These are phyloP conservation scores for Amanita phalloides DNA, from an alignment of 768 basidiomycete genomes.

Conservation along the genomic window DNA sequence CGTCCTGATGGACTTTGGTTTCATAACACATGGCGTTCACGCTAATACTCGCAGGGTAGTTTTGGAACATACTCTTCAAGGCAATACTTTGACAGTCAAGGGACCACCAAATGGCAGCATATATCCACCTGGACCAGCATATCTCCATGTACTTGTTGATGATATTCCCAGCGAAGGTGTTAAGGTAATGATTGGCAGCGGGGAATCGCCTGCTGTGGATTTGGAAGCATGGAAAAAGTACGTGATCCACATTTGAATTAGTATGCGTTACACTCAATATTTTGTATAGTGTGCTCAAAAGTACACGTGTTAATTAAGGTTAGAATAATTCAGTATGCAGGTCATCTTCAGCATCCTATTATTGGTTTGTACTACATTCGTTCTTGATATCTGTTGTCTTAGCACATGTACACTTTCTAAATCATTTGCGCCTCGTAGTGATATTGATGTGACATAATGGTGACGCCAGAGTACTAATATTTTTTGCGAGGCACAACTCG, in stretches of 20 bases:
- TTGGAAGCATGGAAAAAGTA: constrained; percentile 47
- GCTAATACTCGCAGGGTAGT: constrained; percentile 71
- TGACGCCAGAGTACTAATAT: too few species aligned
- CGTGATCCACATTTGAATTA: constrained; percentile 12
- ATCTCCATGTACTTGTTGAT: constrained; percentile 56
- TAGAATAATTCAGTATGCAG: background rate
- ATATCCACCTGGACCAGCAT: constrained; percentile 78
- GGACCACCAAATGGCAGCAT: constrained; percentile 55
- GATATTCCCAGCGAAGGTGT: constrained; percentile 56
- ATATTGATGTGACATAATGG: background rate
- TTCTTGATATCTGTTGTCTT: background rate
- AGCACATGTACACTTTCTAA: background rate
- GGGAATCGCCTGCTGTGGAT: constrained; percentile 48
- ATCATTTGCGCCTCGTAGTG: background rate
- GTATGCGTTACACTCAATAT: background rate
- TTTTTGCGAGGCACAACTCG: background rate
- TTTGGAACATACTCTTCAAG: constrained; percentile 30
- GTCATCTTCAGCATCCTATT: background rate
- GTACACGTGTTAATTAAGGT: background rate
- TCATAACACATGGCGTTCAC: constrained; percentile 67
- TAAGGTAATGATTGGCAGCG: constrained; percentile 62
- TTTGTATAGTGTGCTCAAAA: background rate
- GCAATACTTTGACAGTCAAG: constrained; percentile 40
- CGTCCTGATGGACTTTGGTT: constrained; percentile 74
- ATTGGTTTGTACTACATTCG: background rate